These are phyloP conservation scores for Beauveria australis DNA, from an alignment of 2,329 filamentous ascomycete species.

Conservation along the genomic window DNA sequence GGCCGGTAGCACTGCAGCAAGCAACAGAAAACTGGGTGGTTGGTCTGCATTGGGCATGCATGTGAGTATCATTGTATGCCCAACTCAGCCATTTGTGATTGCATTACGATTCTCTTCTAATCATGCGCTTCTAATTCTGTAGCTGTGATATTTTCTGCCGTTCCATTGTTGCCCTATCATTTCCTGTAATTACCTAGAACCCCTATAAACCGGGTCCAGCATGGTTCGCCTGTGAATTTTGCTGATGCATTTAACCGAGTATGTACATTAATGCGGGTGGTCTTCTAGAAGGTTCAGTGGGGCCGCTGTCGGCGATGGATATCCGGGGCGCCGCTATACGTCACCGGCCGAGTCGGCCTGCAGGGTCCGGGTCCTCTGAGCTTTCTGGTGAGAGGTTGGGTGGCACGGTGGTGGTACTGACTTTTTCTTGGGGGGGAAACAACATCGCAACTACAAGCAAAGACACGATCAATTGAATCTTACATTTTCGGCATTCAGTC, in stretches of 20 bases:
- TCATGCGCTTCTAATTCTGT: background rate
- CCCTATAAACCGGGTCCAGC: constrained; percentile 8
- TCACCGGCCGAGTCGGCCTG: background rate
- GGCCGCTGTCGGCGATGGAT: constrained; percentile 14
- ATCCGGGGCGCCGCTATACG: background rate
- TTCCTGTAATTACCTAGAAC: background rate
- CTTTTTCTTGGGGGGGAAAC: background rate
- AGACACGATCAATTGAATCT: background rate
- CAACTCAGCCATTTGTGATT: background rate
- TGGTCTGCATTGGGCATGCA: constrained; percentile 6
- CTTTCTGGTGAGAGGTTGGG: background rate
- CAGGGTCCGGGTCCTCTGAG: background rate
- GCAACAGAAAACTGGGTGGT: background rate
- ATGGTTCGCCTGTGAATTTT: background rate
- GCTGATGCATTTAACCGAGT: constrained; percentile 21
- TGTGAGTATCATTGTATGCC: background rate
- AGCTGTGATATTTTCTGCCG: background rate
- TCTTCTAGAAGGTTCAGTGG: constrained; percentile 41
- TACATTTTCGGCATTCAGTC: background rate
- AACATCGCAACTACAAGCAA: background rate
- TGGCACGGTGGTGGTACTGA: too few species aligned
- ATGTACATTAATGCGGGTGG: constrained; percentile 25
- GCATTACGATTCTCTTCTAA: background rate
- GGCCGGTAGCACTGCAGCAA: background rate
- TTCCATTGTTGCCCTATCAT: background rate